Evolutionary conservation across 2,329 filamentous ascomycete genomes (phyloP), one percentile per base, ranked within the genome.

Genomic region (Clonostachys chloroleuca): DNA sequence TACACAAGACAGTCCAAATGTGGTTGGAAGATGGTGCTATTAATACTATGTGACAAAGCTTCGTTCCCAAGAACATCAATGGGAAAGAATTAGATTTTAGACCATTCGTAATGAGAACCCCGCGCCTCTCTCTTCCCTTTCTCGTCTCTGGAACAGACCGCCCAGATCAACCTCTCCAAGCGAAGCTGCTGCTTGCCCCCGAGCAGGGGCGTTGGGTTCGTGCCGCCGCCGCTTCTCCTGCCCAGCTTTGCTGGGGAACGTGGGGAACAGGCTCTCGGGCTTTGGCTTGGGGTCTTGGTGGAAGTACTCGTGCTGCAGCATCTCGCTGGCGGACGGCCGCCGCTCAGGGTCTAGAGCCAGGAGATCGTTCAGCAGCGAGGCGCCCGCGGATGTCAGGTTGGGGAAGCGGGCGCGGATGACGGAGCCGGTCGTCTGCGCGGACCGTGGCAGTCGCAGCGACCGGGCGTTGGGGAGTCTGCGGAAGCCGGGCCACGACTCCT

Each of bases 211-310:
- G 64, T 91, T 85, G 1, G 94, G 94, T 50, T 84, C 82, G 50
- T 80, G 75, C 36, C 81, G 75, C 53, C 89, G 74, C 56, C 91
- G 75, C 60, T 84, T 86, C 73, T 99, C 94, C 73, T 94, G 87
- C 2, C 91, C 90, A 0, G 94, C 94, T 66, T 95, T 96, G 57
- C 88, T 94, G 0, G 94, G 94, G 63, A 97, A 99, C 0, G 94
- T 97, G 3, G 94, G 94, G 62, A 99, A 97, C 84, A 99, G 86
- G 57, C 86, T 87, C 62, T 89, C 87, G 8, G 86, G 84, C 69
- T 97, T 97, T 2, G 92, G 89, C 51, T 87, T 87, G 1, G 94
- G 94, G 56, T 95, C 87, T 68, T 97, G 92, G 16, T 66, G 74
- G 66, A 99, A 99, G 65, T 95, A 99, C 35, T 83, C 75, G 64